Evolutionary conservation across 2,329 filamentous ascomycete genomes (phyloP), one percentile per base, ranked within the genome.

Genomic region (Macrophomina tecta): DNA sequence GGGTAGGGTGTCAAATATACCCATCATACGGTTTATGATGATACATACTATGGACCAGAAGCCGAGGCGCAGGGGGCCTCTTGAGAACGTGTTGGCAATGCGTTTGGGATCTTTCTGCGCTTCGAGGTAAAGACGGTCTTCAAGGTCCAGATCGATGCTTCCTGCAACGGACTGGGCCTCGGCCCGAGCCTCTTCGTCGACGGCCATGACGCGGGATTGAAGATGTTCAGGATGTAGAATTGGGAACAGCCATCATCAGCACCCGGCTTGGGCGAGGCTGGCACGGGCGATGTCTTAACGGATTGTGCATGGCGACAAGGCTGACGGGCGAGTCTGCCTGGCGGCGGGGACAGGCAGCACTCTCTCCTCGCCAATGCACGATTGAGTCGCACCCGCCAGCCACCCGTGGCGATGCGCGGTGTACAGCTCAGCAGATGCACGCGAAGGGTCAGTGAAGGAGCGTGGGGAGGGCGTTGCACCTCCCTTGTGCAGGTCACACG

Each of bases 21-120:
- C 70, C 28, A 70, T 70, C 16, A 71, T 68, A 23, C 67, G 62
- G 51, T 71, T 68, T 30, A 71, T 40, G 32, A 71, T 68, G 52
- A 71, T 68, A 28, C 60, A 63, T 63, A 63, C 23, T 38, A 68
- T 69, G 14, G 69, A 52, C n/a, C 69, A 68, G 9, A 68, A 68
- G 28, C 69, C 69, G 6, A 69, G 40, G n/a, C 70, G 67, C 18
- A 68, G 53, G 23, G 70, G 69, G 18, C 68, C 64, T 60, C 65
- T 51, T 2, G 68, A 68, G 18, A 65, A 67, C 55, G 68, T 70
- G 11, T 69, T 71, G 3, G 66, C 68, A 28, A 71, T 66, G 46
- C 68, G 61, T 16, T 69, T 65, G 45, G 55, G 61, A 42, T 67
- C 65, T n/a, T 23, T 42, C 16, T 62, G 55, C 42, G 67, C 67